These are phyloP conservation scores for Leccinum solheimii DNA, from an alignment of 1,284 basidiomycete species.

Conservation along the genomic window DNA sequence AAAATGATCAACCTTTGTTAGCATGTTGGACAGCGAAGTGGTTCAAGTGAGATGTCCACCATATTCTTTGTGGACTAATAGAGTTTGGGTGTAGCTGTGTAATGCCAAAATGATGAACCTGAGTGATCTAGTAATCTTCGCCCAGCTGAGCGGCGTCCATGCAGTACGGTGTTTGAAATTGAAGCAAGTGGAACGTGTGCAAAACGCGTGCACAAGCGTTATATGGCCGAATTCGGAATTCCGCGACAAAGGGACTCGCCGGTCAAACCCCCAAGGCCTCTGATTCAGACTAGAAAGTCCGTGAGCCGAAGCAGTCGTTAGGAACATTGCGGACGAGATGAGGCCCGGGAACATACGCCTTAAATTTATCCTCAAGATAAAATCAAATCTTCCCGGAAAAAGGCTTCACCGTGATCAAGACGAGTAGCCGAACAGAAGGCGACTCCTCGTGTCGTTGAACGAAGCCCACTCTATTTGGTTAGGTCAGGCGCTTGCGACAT, in stretches of 20 bases:
- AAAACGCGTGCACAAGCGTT: background rate
- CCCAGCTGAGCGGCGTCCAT: background rate
- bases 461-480: background rate
- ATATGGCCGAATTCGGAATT: background rate
- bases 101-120: background rate
- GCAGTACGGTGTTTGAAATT: background rate
- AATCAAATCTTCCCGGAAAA: background rate
- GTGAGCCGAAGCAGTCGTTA: background rate
- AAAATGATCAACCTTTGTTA: slow-evolving; percentile 53
- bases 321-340: too few species aligned
- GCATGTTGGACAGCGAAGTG: slow-evolving; percentile 12
- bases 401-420: background rate
- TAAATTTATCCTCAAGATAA: background rate
- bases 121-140: background rate
- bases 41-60: background rate
- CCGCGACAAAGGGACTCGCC: background rate
- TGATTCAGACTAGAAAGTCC: background rate
- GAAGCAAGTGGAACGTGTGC: background rate
- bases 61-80: background rate
- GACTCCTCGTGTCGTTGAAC: background rate
- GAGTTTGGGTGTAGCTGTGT: background rate
- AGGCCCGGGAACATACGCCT: too few species aligned
- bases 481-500: background rate
- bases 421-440: background rate
- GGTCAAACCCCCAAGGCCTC: background rate